Percentiles rank a stretch among this genome's conserved stretches.
Conservation (phyloP, 2,329 filamentous ascomycete genomes). For the Colletotrichum sp. region DNA sequence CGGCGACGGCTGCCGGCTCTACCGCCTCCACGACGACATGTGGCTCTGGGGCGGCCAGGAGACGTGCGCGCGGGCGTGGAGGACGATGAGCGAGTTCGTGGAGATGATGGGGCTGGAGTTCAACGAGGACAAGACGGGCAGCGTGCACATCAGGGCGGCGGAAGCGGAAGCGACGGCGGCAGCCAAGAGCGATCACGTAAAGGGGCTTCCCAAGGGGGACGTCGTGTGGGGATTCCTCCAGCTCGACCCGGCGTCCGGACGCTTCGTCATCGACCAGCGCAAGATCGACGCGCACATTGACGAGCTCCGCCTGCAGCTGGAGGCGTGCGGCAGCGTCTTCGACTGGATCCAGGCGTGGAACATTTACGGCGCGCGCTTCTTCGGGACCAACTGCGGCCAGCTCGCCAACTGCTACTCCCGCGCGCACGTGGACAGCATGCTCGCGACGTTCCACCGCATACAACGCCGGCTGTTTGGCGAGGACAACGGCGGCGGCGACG, state of each 20-base stretch:
- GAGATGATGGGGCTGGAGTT: conserved; percentile 57
- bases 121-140: conserved; percentile 63
- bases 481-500: conserved; percentile 24
- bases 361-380: conserved; percentile 60
- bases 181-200: neutral
- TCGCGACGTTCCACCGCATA: conserved; percentile 55
- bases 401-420: conserved; percentile 59
- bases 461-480: conserved; percentile 52
- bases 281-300: conserved; percentile 60
- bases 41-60: conserved; percentile 65
- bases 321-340: conserved; percentile 57
- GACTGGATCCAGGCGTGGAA: conserved; percentile 67
- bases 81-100: conserved; percentile 54
- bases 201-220: conserved; percentile 52
- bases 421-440: conserved; percentile 59
- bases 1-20: conserved; percentile 56
- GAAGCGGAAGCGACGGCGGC: neutral
- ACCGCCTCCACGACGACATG: conserved; percentile 67
- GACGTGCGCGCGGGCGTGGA: conserved; percentile 56
- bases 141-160: conserved; percentile 41
- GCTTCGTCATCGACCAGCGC: conserved; percentile 59
- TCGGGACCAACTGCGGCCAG: conserved; percentile 61
- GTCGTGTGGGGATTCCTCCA: conserved; percentile 65
- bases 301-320: conserved; percentile 61
- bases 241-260: conserved; percentile 51